phyloP scores from a whole-genome alignment of 805 yeast genomes.

The Metschnikowia gruessii region DNA sequence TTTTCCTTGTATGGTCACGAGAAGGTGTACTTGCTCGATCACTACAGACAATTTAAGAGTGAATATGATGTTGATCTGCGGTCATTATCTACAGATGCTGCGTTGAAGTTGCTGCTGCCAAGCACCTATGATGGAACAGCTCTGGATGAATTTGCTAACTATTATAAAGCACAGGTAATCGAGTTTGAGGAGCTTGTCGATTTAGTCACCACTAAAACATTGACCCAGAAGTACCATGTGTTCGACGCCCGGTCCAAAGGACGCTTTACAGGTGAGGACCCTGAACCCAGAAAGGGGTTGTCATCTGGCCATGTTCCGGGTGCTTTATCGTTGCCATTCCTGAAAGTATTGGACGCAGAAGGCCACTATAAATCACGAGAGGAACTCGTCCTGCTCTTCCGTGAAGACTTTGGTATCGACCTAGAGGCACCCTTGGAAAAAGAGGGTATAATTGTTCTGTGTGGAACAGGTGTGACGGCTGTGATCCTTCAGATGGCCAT shows the following conservation, averaged over 20 bases:
- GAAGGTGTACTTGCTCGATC: constrained; percentile 66
- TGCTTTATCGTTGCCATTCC: constrained; percentile 72
- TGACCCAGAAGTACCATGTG: constrained; percentile 47
- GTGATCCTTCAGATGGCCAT: constrained; percentile 77
- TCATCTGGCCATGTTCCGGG: constrained; percentile 90
- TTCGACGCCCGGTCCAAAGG: constrained; percentile 81
- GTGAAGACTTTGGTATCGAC: constrained; percentile 30
- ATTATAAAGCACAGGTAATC: constrained; percentile 48
- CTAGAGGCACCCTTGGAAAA: constrained; percentile 39
- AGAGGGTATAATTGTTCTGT: constrained; percentile 73
- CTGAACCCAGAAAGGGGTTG: constrained; percentile 88
- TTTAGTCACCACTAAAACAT: constrained; percentile 49
- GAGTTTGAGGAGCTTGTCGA: constrained; percentile 63
- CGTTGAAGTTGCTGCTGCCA: constrained; percentile 9
- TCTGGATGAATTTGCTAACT: constrained; percentile 31
- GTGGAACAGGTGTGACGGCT: constrained; percentile 97
- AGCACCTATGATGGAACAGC: constrained; percentile 21
- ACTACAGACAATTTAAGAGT: constrained; percentile 52
- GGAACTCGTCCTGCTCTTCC: constrained; percentile 48
- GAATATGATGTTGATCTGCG: constrained; percentile 32
- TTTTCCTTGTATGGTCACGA: constrained; percentile 76
- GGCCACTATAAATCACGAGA: constrained; percentile 47
- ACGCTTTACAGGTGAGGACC: constrained; percentile 73
- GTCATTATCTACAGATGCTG: constrained; percentile 13
- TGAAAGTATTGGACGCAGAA: constrained; percentile 51